Evolutionary conservation across 768 basidiomycete genomes (phyloP).

Genomic region (Sporobolomyces pararoseus): DNA sequence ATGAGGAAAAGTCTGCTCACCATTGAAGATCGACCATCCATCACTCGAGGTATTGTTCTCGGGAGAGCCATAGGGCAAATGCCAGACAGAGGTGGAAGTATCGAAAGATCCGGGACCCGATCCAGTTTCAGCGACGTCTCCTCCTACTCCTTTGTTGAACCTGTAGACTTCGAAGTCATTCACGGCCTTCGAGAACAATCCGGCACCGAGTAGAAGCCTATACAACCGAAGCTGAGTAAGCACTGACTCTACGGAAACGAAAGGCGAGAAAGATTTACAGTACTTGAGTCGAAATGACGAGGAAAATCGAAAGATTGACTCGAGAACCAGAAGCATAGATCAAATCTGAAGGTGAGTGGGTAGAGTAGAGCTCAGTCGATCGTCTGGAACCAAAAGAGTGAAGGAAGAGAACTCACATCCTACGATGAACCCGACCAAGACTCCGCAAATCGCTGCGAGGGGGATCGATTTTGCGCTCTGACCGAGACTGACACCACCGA

Average conservation of each 20-base stretch:
- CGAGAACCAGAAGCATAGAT: constrained; percentile 77
- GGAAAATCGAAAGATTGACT: constrained; percentile 77
- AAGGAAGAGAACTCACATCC: constrained; percentile 54
- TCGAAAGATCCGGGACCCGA: constrained; percentile 77
- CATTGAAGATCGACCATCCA: constrained; percentile 75
- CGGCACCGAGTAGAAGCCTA: constrained; percentile 80
- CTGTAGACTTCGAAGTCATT: constrained; percentile 49
- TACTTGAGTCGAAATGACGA: constrained; percentile 85
- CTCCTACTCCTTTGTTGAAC: constrained; percentile 56
- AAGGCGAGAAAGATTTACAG: constrained; percentile 49
- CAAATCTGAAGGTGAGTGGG: constrained; percentile 49
- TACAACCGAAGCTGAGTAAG: not conserved
- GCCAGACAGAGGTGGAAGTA: constrained; percentile 1
- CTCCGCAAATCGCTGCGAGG: constrained; percentile 79
- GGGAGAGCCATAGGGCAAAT: constrained; percentile 52
- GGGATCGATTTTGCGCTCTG: constrained; percentile 70
- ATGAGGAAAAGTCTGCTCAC: not conserved
- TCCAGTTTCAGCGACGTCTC: constrained; percentile 57
- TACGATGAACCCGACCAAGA: constrained; percentile 68
- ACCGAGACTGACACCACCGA: constrained; percentile 85
- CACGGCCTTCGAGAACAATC: constrained; percentile 78
- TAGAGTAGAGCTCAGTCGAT: not conserved
- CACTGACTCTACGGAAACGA: not conserved
- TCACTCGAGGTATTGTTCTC: constrained; percentile 53
- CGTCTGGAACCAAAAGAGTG: not conserved